Base-by-base conservation (phyloP, 805 yeast species). In the Wickerhamomyces ciferrii region DNA sequence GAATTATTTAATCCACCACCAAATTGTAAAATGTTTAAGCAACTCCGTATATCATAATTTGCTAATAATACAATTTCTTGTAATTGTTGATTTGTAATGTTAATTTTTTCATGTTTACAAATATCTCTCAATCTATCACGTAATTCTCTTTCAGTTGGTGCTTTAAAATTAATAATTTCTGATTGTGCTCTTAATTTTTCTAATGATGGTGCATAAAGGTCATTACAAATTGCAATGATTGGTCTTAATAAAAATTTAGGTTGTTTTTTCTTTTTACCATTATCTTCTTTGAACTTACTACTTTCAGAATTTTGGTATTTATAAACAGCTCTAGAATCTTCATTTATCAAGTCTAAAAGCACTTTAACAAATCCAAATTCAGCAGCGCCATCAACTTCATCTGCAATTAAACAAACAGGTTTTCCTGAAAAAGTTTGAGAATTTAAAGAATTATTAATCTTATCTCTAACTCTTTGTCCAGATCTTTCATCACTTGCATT, bases 171-270 rank as follows among this genome's bases (percentile, higher is more conserved):
- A 2, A 92, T 71, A 7, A 87, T 71, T 56, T 92, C 97, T 51
- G 92, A 80, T 48, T 74, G 67, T 0, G 84, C 84, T 50, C 92
- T 78, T 49, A 92, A 68, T 47, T 79, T 81, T 44, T 88, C 95
- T 65, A 92, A 69, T 1, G 87, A 79, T 3, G 82, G 78, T 0
- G 87, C 77, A 62, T 87, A 90, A 2, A 87, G 73, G 58, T 94
- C 96, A 59, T 92, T 94, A 61, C 97, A 95, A 46, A 94, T 79
- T 38, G 96, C 91, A 45, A 92, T 87, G 18, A 94, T 88, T 1
- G 98, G 98, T 53, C 98, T 74, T 55, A 74, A 70, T 39, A 94
- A 62, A 5, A 82, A 65, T 32, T 66, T 69, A 11, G 69, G 63
- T 42, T 60, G 65, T 44, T 63, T 66, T 43, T 63, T 68, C 44